Evolutionary conservation across 768 basidiomycete genomes (phyloP).

Genomic region (Termitomyces sp.): DNA sequence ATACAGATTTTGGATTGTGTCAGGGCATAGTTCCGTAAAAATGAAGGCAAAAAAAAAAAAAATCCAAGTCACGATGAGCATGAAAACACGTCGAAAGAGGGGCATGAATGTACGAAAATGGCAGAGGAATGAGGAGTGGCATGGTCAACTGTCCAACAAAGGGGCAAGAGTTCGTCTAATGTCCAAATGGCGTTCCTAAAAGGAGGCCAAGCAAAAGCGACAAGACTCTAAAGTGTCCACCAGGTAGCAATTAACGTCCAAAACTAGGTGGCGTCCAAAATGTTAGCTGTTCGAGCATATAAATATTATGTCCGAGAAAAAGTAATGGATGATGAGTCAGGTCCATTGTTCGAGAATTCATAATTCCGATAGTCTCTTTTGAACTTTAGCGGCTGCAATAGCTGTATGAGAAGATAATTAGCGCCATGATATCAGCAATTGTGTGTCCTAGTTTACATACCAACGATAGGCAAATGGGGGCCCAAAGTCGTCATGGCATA

Average conservation of each 20-base stretch:
- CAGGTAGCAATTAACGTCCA: conserved; percentile 7
- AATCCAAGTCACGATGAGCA: conserved; percentile 2
- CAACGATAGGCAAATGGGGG: conserved; percentile 54
- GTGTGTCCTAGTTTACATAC: conserved; percentile 17
- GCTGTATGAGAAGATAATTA: conserved; percentile 17
- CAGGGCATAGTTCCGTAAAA: conserved; percentile 7
- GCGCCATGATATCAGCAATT: neutral
- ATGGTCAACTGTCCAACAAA: conserved; percentile 11
- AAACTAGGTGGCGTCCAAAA: neutral
- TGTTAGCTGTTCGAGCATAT: conserved; percentile 7
- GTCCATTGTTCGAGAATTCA: conserved; percentile 11
- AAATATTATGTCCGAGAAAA: conserved; percentile 7
- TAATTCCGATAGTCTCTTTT: conserved; percentile 32
- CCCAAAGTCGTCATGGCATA: conserved; percentile 61
- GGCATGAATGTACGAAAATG: conserved; percentile 2
- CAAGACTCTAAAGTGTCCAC: conserved; percentile 17
- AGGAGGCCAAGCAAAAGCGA: conserved; percentile 14
- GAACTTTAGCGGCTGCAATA: conserved; percentile 33
- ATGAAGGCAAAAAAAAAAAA: neutral
- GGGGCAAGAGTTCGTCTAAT: conserved; percentile 17
- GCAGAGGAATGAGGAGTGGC: neutral
- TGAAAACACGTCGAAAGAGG: conserved; percentile 1
- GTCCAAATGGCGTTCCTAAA: conserved; percentile 12
- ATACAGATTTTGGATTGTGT: conserved; percentile 12
- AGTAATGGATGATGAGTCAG: neutral